These are phyloP conservation scores for Omphalotus olearius DNA, from an alignment of 1,284 basidiomycete genomes.

Conservation along the genomic window DNA sequence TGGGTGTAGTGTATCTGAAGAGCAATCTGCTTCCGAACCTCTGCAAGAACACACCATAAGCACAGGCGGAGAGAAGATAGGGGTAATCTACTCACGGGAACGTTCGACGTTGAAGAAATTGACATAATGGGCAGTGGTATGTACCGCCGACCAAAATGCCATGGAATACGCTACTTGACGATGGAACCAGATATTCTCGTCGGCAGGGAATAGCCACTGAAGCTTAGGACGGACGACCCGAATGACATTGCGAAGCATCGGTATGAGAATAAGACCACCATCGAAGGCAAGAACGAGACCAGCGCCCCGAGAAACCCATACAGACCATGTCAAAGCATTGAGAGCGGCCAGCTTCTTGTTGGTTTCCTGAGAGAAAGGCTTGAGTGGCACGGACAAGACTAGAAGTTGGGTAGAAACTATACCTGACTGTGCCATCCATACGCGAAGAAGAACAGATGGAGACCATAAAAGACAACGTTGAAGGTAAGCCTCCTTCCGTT, in stretches of 20 bases:
- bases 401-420: conserved; percentile 15
- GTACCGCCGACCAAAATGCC: conserved; percentile 83
- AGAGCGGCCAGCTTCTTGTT: conserved; percentile 65
- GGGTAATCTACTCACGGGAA: conserved; percentile 48
- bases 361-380: conserved; percentile 39
- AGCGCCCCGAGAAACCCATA: conserved; percentile 84
- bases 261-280: conserved; percentile 78
- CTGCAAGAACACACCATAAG: conserved; percentile 31
- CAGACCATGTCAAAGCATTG: conserved; percentile 74
- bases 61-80: conserved; percentile 6
- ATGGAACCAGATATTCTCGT: conserved; percentile 93
- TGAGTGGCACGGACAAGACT: conserved; percentile 1
- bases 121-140: conserved; percentile 87
- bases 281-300: conserved; percentile 82
- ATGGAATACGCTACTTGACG: conserved; percentile 87
- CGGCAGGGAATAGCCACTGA: conserved; percentile 77
- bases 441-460: conserved; percentile 65
- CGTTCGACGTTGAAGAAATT: conserved; percentile 87
- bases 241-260: conserved; percentile 83
- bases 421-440: conserved; percentile 83
- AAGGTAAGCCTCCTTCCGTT: conserved; percentile 59
- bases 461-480: conserved; percentile 74
- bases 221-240: conserved; percentile 75
- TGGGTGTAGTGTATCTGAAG: conserved; percentile 83
- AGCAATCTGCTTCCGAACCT: conserved; percentile 73